Evolutionary conservation across 306 rosid species (phyloP).

Genomic region (Castanopsis chinensis): DNA sequence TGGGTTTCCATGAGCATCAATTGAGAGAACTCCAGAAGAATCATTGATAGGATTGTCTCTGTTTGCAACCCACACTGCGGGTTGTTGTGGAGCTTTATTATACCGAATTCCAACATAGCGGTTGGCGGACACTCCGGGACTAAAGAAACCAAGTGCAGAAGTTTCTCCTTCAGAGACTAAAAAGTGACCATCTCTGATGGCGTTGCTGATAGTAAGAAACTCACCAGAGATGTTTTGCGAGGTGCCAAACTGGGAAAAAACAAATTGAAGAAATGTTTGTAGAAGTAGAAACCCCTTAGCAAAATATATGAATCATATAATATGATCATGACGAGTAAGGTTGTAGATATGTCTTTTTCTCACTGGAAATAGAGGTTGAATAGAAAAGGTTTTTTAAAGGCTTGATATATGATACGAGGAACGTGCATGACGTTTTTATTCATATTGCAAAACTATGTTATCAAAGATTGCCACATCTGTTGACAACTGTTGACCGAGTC

Average conservation of each 20-base stretch:
- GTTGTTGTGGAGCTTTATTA: constrained; percentile 25
- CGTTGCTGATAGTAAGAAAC: not conserved
- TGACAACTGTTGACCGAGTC: no score
- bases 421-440: no score
- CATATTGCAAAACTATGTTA: no score
- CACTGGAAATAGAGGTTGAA: no score
- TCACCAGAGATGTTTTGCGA: not conserved
- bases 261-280: not conserved
- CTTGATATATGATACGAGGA: no score
- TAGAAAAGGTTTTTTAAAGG: no score
- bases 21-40: not conserved
- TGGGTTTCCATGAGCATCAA: not conserved
- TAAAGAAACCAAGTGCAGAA: constrained; percentile 72
- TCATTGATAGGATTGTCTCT: not conserved
- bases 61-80: constrained; percentile 74
- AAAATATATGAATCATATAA: not conserved
- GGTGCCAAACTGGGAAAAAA: not conserved
- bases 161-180: constrained; percentile 38
- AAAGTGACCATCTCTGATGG: constrained; percentile 41
- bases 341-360: not conserved
- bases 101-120: constrained; percentile 66
- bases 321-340: not conserved
- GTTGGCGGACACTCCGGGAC: constrained; percentile 32
- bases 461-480: no score
- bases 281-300: not conserved